Conservation (phyloP, 1,284 basidiomycete genomes). For the Pseudozyma pruni region DNA sequence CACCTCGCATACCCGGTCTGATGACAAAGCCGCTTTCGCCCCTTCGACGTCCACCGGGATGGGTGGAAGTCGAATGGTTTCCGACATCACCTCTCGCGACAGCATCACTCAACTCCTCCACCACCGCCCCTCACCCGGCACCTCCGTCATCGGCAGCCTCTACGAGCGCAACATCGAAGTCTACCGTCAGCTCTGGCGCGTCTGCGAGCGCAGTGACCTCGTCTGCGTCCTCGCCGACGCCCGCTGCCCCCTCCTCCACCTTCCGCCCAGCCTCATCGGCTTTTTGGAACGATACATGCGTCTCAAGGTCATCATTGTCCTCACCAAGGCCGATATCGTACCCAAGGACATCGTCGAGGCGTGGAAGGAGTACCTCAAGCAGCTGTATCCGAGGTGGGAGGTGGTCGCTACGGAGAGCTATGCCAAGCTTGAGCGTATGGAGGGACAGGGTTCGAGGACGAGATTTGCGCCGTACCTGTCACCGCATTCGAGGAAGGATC, state of each 20-base stretch:
- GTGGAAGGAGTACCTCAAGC: conserved; percentile 43
- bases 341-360: conserved; percentile 35
- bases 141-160: conserved; percentile 75
- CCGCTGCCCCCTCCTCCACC: conserved; percentile 78
- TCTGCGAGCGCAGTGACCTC: conserved; percentile 75
- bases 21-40: conserved; percentile 30
- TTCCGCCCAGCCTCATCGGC: conserved; percentile 71
- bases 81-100: conserved; percentile 29
- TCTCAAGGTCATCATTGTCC: conserved; percentile 69
- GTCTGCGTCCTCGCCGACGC: conserved; percentile 85
- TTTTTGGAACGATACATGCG: conserved; percentile 70
- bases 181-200: conserved; percentile 58
- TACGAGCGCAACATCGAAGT: conserved; percentile 60
- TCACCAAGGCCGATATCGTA: conserved; percentile 58
- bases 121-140: conserved; percentile 60
- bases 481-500: conserved; percentile 25
- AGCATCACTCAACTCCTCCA: conserved; percentile 23
- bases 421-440: conserved; percentile 35
- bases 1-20: conserved; percentile 31
- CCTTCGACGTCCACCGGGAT: conserved; percentile 12
- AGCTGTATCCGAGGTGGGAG: conserved; percentile 43
- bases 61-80: conserved; percentile 42
- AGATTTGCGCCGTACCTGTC: conserved; percentile 47
- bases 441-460: conserved; percentile 50
- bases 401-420: conserved; percentile 57